These are phyloP conservation scores for Metschnikowia matae DNA, from an alignment of 805 yeast genomes.

Conservation along the genomic window DNA sequence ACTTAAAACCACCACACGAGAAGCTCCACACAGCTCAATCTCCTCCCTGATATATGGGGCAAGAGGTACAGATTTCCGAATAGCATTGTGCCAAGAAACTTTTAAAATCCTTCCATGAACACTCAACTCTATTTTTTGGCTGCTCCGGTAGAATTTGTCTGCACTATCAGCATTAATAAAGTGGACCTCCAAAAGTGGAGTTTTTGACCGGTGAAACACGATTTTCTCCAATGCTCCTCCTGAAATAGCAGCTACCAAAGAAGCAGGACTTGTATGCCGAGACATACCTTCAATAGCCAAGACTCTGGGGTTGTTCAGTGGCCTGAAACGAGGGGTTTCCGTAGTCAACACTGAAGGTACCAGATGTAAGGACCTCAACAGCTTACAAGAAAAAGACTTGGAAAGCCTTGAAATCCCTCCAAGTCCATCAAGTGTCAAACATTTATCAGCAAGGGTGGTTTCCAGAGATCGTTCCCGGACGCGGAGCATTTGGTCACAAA, in stretches of 20 bases:
- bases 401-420: background rate
- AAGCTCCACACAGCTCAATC: constrained; percentile 42
- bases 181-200: constrained; percentile 39
- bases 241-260: constrained; percentile 50
- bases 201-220: constrained; percentile 20
- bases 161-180: constrained; percentile 57
- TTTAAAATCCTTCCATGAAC: constrained; percentile 53
- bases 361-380: background rate
- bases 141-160: constrained; percentile 46
- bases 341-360: background rate
- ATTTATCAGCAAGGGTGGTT: background rate
- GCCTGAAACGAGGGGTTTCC: background rate
- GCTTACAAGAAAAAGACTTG: constrained; percentile 2
- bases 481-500: constrained; percentile 12
- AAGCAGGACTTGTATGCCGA: constrained; percentile 40
- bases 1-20: constrained; percentile 50
- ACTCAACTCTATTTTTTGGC: constrained; percentile 44
- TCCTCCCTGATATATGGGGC: constrained; percentile 26
- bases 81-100: constrained; percentile 43
- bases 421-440: background rate
- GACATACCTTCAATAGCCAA: constrained; percentile 41
- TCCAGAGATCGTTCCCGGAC: constrained; percentile 5
- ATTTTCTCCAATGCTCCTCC: constrained; percentile 71
- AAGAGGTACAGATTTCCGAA: constrained; percentile 19
- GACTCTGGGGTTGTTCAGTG: constrained; percentile 13